Conservation (phyloP, 805 yeast genomes). For the Priceomyces haplophilus region DNA sequence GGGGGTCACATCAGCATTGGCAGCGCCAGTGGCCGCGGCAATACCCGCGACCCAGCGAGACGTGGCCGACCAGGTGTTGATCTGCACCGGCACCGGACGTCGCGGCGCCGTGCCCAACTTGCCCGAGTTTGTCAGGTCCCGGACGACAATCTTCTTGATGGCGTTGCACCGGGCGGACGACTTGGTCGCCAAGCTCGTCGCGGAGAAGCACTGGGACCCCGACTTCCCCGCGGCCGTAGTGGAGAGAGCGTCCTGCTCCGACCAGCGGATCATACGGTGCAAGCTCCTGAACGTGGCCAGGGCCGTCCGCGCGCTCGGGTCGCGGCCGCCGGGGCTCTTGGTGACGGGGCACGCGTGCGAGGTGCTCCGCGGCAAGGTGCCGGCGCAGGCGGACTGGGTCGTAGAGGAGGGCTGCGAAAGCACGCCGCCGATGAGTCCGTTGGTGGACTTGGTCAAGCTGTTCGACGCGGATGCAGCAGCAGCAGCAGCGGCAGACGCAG, state of each 20-base stretch:
- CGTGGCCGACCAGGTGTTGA: constrained; percentile 85
- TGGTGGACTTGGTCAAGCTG: background rate
- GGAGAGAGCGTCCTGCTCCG: constrained; percentile 91
- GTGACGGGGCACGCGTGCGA: constrained; percentile 79
- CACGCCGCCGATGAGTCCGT: background rate
- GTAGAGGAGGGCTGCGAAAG: constrained; percentile 46
- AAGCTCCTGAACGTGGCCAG: constrained; percentile 61
- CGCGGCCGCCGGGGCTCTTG: constrained; percentile 89
- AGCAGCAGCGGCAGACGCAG: no score
- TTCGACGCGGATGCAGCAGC: no score
- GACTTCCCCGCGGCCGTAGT: constrained; percentile 78
- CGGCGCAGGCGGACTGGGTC: constrained; percentile 34
- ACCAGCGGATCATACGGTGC: constrained; percentile 82
- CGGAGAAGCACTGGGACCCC: constrained; percentile 59
- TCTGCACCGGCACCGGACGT: constrained; percentile 94
- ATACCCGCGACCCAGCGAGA: constrained; percentile 92
- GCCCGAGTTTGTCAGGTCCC: constrained; percentile 66
- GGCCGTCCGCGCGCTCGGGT: constrained; percentile 74
- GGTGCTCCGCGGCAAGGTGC: constrained; percentile 33
- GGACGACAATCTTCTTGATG: constrained; percentile 90
- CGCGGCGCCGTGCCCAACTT: constrained; percentile 75
- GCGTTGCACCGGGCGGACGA: constrained; percentile 74
- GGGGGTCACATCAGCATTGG: constrained; percentile 85
- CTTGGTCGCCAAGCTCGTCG: constrained; percentile 44
- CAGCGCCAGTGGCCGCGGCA: constrained; percentile 77